phyloP scores from a whole-genome alignment of 2,329 filamentous ascomycete genomes.

The Magnaporthiopsis poae region DNA sequence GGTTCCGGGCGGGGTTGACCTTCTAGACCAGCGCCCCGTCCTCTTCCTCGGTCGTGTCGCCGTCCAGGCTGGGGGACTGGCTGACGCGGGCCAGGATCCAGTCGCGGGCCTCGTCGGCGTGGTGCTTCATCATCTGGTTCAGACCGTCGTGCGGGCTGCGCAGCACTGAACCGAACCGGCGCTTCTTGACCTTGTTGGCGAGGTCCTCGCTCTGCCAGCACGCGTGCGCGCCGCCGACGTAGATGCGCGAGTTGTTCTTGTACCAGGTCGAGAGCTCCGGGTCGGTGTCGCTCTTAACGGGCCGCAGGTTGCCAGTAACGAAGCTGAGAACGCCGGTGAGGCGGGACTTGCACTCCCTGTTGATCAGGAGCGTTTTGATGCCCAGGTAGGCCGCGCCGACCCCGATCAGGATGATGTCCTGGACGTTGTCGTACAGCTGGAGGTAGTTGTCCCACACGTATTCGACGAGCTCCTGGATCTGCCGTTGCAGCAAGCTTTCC shows the following conservation, averaged over 20 bases:
- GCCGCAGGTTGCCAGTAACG: constrained; percentile 64
- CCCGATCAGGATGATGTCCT: constrained; percentile 75
- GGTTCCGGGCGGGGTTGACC: background rate
- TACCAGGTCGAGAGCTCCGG: constrained; percentile 72
- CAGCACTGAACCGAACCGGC: constrained; percentile 49
- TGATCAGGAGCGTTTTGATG: constrained; percentile 69
- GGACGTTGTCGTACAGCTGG: constrained; percentile 60
- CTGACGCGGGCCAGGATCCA: constrained; percentile 38
- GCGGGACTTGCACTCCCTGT: constrained; percentile 58
- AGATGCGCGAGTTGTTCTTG: constrained; percentile 68
- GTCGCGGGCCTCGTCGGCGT: constrained; percentile 39
- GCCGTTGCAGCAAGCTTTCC: constrained; percentile 42
- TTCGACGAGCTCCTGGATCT: constrained; percentile 62
- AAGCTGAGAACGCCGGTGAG: constrained; percentile 72
- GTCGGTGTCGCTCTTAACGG: constrained; percentile 70
- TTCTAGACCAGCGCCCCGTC: background rate
- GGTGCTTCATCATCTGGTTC: constrained; percentile 46
- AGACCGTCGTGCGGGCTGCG: constrained; percentile 39
- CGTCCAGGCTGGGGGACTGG: constrained; percentile 19
- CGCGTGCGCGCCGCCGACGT: constrained; percentile 63
- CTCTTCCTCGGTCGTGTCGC: constrained; percentile 42
- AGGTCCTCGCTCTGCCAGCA: constrained; percentile 62
- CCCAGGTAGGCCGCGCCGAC: constrained; percentile 82
- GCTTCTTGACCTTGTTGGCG: constrained; percentile 48
- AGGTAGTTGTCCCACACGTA: constrained; percentile 98